phyloP scores from a whole-genome alignment of 441 rosid genomes.

The Populus hybrid region DNA sequence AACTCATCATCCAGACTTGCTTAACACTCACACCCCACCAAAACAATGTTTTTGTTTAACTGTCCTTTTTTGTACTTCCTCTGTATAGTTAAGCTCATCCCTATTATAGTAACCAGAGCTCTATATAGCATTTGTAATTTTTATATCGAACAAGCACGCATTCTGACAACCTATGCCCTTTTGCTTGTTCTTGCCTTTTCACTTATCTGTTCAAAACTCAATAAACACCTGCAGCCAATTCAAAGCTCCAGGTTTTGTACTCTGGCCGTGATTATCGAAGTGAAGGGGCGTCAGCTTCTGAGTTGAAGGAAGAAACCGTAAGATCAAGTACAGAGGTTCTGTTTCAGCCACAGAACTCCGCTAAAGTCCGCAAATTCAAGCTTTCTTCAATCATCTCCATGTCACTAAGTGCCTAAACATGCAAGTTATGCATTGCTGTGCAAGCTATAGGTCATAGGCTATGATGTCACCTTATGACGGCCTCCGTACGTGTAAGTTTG shows the following conservation, averaged over 20 bases:
- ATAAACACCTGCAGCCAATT: slow-evolving; percentile 53
- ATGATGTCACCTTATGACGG: background rate
- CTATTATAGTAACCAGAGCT: background rate
- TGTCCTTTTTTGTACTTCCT: background rate
- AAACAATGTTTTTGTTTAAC: background rate
- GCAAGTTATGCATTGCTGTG: background rate
- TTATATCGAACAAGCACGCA: too few relatives aligned
- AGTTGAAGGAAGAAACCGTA: slow-evolving; percentile 68
- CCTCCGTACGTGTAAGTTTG: background rate
- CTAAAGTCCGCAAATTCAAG: slow-evolving; percentile 69
- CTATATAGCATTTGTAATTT: background rate
- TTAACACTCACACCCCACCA: background rate
- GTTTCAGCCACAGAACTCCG: slow-evolving; percentile 59
- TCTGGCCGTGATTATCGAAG: slow-evolving; percentile 77
- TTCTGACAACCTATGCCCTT: background rate
- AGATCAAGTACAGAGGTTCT: slow-evolving; percentile 78
- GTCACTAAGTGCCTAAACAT: slow-evolving; percentile 65
- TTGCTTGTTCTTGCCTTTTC: background rate
- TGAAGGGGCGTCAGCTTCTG: slow-evolving; percentile 66
- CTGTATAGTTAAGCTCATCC: background rate
- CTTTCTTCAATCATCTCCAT: slow-evolving; percentile 66
- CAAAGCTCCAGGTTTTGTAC: slow-evolving; percentile 75
- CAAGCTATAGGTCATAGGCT: background rate
- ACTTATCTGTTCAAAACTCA: background rate
- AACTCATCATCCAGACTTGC: too few relatives aligned